phyloP scores from a whole-genome alignment of 257 asterid genomes.

The Fraxinus anomala region DNA sequence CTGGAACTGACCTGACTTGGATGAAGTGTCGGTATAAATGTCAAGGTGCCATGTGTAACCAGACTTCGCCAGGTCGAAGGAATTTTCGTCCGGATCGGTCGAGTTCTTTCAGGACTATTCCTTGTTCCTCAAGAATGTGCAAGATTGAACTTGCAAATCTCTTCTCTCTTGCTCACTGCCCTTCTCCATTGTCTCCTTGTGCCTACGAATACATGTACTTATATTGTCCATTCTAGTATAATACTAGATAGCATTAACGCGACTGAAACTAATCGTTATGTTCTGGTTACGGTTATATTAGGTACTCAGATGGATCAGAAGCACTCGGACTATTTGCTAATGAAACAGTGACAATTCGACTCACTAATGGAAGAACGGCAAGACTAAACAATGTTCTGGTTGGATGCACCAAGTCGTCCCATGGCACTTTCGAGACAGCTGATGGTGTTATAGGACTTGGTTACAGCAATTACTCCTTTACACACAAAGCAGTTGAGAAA shows the following conservation, averaged over 20 bases:
- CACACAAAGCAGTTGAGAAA: conserved; percentile 27
- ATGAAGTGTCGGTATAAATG: conserved; percentile 44
- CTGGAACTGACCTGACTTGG: conserved; percentile 71
- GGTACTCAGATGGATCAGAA: conserved; percentile 58
- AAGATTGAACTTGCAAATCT: conserved; percentile 39
- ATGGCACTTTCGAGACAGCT: conserved; percentile 35
- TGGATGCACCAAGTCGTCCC: conserved; percentile 48
- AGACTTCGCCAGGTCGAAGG: conserved; percentile 15
- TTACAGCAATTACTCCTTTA: conserved; percentile 51
- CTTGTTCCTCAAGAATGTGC: conserved; percentile 55
- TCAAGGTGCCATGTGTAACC: conserved; percentile 28
- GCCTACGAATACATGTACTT: conserved; percentile 55
- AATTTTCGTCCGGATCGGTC: conserved; percentile 46
- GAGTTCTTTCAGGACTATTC: conserved; percentile 42
- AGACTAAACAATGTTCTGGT: conserved; percentile 41
- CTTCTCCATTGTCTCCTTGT: conserved; percentile 49
- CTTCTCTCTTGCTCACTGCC: conserved; percentile 51
- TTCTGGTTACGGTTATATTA: conserved; percentile 15
- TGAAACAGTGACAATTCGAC: conserved; percentile 46
- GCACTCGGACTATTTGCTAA: conserved; percentile 54
- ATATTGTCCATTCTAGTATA: not conserved
- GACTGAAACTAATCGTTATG: not conserved
- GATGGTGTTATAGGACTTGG: conserved; percentile 67
- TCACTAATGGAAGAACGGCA: conserved; percentile 32
- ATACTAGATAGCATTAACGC: not conserved